Evolutionary conservation across 805 yeast genomes (phyloP).

Genomic region (Candida sphagnicola): DNA sequence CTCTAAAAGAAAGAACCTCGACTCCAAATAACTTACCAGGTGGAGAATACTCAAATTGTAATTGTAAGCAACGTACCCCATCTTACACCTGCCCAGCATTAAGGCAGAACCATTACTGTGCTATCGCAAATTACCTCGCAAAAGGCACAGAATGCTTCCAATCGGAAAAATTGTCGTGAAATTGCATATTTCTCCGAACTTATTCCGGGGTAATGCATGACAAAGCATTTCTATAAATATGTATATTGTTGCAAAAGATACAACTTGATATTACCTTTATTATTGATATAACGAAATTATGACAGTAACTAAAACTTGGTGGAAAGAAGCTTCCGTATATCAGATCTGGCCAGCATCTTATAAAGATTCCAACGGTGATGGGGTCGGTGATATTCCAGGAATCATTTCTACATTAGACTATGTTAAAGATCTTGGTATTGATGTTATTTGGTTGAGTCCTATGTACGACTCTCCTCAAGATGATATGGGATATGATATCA

Average conservation of each 20-base stretch:
- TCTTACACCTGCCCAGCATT: no score
- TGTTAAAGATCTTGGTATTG: constrained; percentile 46
- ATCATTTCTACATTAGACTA: constrained; percentile 50
- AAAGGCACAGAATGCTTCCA: not conserved
- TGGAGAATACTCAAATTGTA: no score
- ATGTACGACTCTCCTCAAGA: constrained; percentile 56
- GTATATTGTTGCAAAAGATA: no score
- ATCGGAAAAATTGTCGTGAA: constrained; percentile 1
- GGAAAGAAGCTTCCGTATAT: constrained; percentile 56
- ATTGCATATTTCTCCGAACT: not conserved
- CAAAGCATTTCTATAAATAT: no score
- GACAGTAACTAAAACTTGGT: constrained; percentile 32
- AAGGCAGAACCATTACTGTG: no score
- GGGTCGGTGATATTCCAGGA: constrained; percentile 56
- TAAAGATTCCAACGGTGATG: constrained; percentile 57
- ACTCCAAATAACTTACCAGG: no score
- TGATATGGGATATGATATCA: constrained; percentile 62
- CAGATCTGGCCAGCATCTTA: constrained; percentile 62
- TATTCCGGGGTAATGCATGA: not conserved
- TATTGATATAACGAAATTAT: no score
- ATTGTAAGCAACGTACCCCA: no score
- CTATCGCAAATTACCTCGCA: not conserved
- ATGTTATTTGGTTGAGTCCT: constrained; percentile 55
- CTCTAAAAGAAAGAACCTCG: no score
- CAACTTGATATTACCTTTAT: no score